Base-by-base conservation (phyloP, 345 rosid species). In the Abelmoschus esculentus region DNA sequence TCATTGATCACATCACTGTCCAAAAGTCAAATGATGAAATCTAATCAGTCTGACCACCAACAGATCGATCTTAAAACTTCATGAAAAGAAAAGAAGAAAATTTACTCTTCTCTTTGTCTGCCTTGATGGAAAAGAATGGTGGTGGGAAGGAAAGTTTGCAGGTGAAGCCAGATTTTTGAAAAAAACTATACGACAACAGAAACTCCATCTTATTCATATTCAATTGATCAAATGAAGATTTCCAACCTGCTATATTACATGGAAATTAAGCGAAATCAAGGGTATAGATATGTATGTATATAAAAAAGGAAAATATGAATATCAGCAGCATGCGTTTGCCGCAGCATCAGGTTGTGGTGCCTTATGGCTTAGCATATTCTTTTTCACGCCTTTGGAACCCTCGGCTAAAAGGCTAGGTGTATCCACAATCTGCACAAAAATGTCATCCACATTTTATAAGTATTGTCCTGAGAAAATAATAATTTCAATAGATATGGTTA, bases 391-490 rank as follows among this genome's bases (percentile, higher is more conserved):
- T 58, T 65, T 78, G 15, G 87, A 80, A 17, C 84, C 85, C 74
- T 80, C 87, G 0, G 84, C 82, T 63, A 84, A 61, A 15, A 84
- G 84, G 67, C 84, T 84, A 1, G 87, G 87, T 19, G 85, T 82
- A 18, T 84, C 87, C 55, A 84, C 72, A 66, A 84, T 80, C 87
- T 84, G 82, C 80, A 62, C 7, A 53, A 3, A 3, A 60, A 32
- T 2, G 13, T 46, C 40, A 31, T 8, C 71, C 18, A 1, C 57
- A 38, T 6, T 47, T 49, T 49, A 13, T 67, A 6, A 26, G 17
- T 40, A 6, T 36, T n/a, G 66, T 17, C 44, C 44, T 40, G 11
- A 7, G 44, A 40, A 40, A 40, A 40, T 40, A 40, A 40, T 40
- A 40, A 8, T 40, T 40, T 7, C 22, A 1, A 50, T 4, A 36